A percentile compares a stretch with the other conserved stretches of the same genome.
phyloP scores from a whole-genome alignment of 2,329 filamentous ascomycete genomes.

The Madurella mycetomatis region DNA sequence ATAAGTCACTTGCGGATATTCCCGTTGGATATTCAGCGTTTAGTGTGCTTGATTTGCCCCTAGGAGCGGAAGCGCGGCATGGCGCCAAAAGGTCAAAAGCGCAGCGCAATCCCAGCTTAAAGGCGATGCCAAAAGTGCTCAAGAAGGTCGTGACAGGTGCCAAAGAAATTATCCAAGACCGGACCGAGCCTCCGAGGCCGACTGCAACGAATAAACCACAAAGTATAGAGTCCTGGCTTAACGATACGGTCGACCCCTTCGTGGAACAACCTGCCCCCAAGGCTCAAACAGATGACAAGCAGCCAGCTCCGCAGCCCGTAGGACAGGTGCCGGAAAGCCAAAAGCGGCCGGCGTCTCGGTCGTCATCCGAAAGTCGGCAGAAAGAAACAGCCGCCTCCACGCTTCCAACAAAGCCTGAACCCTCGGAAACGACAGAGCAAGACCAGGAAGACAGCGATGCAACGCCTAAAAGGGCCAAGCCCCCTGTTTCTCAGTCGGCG shows the following conservation, averaged over 20 bases:
- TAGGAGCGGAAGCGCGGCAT: slow-evolving; percentile 43
- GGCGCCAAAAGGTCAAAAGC: slow-evolving; percentile 41
- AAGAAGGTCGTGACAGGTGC: slow-evolving; percentile 62
- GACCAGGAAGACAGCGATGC: slow-evolving; percentile 24
- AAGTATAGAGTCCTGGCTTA: slow-evolving; percentile 63
- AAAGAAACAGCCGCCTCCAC: slow-evolving; percentile 15
- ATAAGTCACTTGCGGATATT: slow-evolving; percentile 55
- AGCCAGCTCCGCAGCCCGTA: slow-evolving; percentile 4
- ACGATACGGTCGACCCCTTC: slow-evolving; percentile 59
- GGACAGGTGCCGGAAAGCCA: background rate
- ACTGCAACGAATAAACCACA: slow-evolving; percentile 52
- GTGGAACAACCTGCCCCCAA: slow-evolving; percentile 45
- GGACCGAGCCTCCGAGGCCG: slow-evolving; percentile 51
- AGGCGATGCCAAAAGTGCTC: slow-evolving; percentile 57
- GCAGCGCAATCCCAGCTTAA: slow-evolving; percentile 54
- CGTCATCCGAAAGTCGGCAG: slow-evolving; percentile 25
- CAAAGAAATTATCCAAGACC: slow-evolving; percentile 61
- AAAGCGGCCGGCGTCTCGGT: slow-evolving; percentile 7
- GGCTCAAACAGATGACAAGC: background rate
- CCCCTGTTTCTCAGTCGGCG: slow-evolving; percentile 32
- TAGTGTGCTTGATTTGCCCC: slow-evolving; percentile 56
- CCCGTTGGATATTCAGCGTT: slow-evolving; percentile 64
- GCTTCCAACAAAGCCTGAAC: slow-evolving; percentile 2
- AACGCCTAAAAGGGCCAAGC: slow-evolving; percentile 29
- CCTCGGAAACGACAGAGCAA: slow-evolving; percentile 8